Base-by-base conservation (phyloP, 805 yeast genomes). In the Ogataea naganishii region DNA sequence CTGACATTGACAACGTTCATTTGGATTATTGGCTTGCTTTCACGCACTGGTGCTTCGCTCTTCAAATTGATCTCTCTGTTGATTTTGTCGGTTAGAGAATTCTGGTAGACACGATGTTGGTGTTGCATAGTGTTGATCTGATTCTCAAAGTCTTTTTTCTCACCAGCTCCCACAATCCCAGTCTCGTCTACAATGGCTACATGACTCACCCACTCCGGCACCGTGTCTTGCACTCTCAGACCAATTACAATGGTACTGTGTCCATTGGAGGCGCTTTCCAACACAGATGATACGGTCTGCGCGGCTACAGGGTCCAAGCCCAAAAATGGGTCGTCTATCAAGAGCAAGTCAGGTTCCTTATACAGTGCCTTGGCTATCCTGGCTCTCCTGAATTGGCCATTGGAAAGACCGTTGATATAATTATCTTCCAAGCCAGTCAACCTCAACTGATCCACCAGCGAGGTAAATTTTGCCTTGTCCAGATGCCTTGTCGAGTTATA, bases 381-480 rank as follows among this genome's bases (percentile, higher is more conserved):
- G 0, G 96, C 95, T 29, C 98, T 64, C 43, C 98, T 66, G 51
- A 82, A 75, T 53, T 92, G 98, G 1, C 98, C 98, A 52, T 92
- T 92, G 51, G 95, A 82, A 25, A 92, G 60, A 0, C 89, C 82
- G 51, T 84, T 83, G 20, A 82, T 72, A 85, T 94, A 89, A 35
- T 84, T 70, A 32, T 73, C 65, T 31, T 72, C 62, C 27, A 86
- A 52, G 0, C 70, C 75, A 5, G 50, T 53, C 35, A 89, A 58
- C 28, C 70, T 62, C 33, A 92, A 65, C 18, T 58, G 54, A 4
- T 59, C 50, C 7, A 81, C 44, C 14, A 80, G 56, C 1, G 48
- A 40, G 1, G 59, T 51, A 7, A 75, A 61, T 20, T 62, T 51
- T 0, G 43, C 46, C 19, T 46, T 38, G 32, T 69, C 60, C 4